Conservation (phyloP, 2,329 filamentous ascomycete species). For the Catunica adiposa region DNA sequence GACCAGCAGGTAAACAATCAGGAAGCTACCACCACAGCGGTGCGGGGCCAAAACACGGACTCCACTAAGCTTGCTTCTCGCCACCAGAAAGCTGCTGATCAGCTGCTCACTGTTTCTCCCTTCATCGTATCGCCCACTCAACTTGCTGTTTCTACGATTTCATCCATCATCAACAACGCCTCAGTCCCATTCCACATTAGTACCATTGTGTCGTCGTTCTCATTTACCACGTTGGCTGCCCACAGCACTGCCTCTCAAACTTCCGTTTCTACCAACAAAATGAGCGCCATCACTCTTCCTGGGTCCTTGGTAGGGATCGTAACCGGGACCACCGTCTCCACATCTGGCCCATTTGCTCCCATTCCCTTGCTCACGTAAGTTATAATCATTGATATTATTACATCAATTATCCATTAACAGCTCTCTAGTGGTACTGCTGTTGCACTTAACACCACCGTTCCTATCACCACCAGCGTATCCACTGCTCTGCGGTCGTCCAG, state of each 20-base stretch:
- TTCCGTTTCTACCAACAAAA: slow-evolving; percentile 7
- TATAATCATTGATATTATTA: neutral
- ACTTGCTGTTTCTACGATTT: slow-evolving; percentile 6
- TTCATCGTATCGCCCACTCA: neutral
- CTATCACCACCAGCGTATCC: neutral
- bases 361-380: slow-evolving; percentile 9
- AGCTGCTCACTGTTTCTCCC: slow-evolving; percentile 1
- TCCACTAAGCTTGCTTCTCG: slow-evolving; percentile 1
- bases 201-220: neutral
- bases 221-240: neutral
- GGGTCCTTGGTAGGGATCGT: slow-evolving; percentile 8
- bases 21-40: neutral
- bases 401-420: neutral
- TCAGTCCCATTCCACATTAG: neutral
- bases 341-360: neutral
- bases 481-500: neutral
- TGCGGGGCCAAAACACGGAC: neutral
- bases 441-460: neutral
- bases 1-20: slow-evolving; percentile 5
- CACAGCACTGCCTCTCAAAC: neutral
- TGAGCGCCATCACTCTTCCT: slow-evolving; percentile 8
- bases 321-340: slow-evolving; percentile 2
- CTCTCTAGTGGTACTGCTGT: neutral
- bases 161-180: neutral
- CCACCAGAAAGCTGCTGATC: neutral